These are phyloP conservation scores for Dipodascus geniculatus DNA, from an alignment of 805 yeast genomes.

Conservation along the genomic window DNA sequence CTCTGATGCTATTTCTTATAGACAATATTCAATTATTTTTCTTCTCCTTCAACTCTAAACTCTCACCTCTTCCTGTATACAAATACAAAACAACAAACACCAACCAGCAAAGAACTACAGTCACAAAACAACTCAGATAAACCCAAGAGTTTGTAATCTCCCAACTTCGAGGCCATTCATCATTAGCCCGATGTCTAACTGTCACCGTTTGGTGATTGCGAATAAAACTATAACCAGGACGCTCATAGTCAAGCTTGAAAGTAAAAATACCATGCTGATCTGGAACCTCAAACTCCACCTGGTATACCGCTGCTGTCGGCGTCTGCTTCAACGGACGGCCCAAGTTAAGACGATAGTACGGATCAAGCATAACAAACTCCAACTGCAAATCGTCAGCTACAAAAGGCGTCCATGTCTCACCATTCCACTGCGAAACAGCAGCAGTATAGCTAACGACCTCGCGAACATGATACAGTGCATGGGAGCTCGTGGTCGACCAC, in stretches of 20 bases:
- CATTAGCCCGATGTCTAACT: conserved; percentile 88
- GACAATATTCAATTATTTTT: background rate
- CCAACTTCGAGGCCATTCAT: conserved; percentile 90
- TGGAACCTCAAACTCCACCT: conserved; percentile 57
- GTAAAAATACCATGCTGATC: conserved; percentile 97
- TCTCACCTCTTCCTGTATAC: conserved; percentile 20
- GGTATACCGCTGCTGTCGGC: conserved; percentile 32
- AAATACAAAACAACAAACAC: conserved; percentile 59
- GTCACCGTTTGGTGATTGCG: conserved; percentile 60
- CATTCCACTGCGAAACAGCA: conserved; percentile 32
- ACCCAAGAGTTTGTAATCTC: conserved; percentile 90
- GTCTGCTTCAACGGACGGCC: conserved; percentile 28
- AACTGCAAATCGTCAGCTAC: conserved; percentile 53
- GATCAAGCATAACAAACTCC: conserved; percentile 84
- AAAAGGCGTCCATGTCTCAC: conserved; percentile 61
- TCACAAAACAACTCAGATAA: conserved; percentile 57
- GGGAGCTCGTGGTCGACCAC: conserved; percentile 1
- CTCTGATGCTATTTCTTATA: no score
- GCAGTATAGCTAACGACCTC: conserved; percentile 51
- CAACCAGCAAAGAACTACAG: conserved; percentile 69
- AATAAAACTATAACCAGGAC: conserved; percentile 63
- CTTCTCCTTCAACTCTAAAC: background rate
- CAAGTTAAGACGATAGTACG: conserved; percentile 76
- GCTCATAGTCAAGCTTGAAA: conserved; percentile 62
- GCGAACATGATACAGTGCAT: conserved; percentile 55